phyloP scores from a whole-genome alignment of 108 stramenopile species.

The Nitzschia putrida region DNA sequence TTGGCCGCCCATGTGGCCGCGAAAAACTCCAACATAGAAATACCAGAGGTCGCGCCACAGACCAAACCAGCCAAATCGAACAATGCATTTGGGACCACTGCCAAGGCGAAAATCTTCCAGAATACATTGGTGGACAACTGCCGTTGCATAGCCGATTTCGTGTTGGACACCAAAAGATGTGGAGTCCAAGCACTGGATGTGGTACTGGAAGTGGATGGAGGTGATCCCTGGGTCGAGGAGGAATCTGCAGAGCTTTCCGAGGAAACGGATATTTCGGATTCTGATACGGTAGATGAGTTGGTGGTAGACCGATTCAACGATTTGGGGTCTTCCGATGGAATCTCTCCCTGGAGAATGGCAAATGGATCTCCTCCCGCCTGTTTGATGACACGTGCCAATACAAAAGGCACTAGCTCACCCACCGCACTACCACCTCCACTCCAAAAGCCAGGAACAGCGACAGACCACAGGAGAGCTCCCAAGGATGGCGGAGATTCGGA shows the following conservation, averaged over 20 bases:
- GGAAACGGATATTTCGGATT: background rate
- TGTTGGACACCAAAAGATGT: slow-evolving; percentile 7
- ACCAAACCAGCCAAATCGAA: slow-evolving; percentile 13
- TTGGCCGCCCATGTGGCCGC: slow-evolving; percentile 11
- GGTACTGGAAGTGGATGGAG: background rate
- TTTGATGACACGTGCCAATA: background rate
- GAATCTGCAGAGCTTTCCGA: background rate
- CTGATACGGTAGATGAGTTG: background rate
- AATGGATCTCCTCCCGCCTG: slow-evolving; percentile 8
- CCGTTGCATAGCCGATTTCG: background rate
- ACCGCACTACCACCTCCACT: slow-evolving; percentile 12
- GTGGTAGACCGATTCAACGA: background rate
- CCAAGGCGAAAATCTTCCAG: slow-evolving; percentile 14
- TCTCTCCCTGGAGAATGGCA: background rate
- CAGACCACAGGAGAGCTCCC: slow-evolving; percentile 17
- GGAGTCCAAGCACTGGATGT: slow-evolving; percentile 1
- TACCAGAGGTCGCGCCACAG: background rate
- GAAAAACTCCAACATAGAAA: slow-evolving; percentile 5
- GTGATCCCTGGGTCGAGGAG: background rate
- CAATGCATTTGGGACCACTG: slow-evolving; percentile 13
- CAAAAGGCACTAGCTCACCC: slow-evolving; percentile 11
- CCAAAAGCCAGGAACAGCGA: slow-evolving; percentile 11
- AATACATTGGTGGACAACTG: slow-evolving; percentile 8
- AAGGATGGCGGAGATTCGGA: background rate
- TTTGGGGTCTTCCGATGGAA: background rate